A percentile compares a stretch with the other conserved stretches of the same genome.
phyloP scores from a whole-genome alignment of 2,329 filamentous ascomycete genomes.

The Dactylellina sp. region DNA sequence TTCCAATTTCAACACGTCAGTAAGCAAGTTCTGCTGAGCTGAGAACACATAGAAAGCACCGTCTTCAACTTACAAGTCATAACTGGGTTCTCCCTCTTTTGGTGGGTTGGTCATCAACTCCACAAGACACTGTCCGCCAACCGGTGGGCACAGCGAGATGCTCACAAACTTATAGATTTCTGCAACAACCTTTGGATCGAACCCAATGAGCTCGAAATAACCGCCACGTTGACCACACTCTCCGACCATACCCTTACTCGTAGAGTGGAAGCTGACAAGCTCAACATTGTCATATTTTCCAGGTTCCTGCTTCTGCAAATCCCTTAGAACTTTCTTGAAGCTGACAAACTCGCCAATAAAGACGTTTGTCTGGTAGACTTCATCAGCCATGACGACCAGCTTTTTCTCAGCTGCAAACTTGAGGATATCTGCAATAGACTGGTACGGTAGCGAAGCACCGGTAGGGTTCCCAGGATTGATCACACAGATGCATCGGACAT shows the following conservation, averaged over 20 bases:
- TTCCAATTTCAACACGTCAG: slow-evolving; percentile 9
- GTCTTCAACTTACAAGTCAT: slow-evolving; percentile 69
- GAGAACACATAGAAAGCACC: neutral
- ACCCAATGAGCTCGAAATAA: slow-evolving; percentile 95
- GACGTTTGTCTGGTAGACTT: slow-evolving; percentile 99
- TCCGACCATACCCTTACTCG: slow-evolving; percentile 98
- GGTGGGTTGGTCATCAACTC: slow-evolving; percentile 99
- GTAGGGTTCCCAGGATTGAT: slow-evolving; percentile 99
- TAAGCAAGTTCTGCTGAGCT: neutral
- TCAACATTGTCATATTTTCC: slow-evolving; percentile 86
- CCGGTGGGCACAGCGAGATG: slow-evolving; percentile 95
- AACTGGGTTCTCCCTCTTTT: slow-evolving; percentile 81
- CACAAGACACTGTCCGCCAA: slow-evolving; percentile 94
- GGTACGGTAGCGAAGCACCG: slow-evolving; percentile 81
- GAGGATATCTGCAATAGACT: slow-evolving; percentile 85
- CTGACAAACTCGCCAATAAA: slow-evolving; percentile 94
- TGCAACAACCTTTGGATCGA: slow-evolving; percentile 83
- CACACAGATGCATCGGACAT: slow-evolving; percentile 92
- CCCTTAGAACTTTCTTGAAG: slow-evolving; percentile 89
- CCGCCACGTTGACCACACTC: slow-evolving; percentile 98
- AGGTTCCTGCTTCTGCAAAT: slow-evolving; percentile 79
- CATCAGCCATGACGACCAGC: slow-evolving; percentile 91
- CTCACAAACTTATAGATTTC: slow-evolving; percentile 99
- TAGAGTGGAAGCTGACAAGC: slow-evolving; percentile 89
- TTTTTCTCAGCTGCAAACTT: slow-evolving; percentile 86